These are phyloP conservation scores for Xylaria sp. DNA, from an alignment of 495 filamentous ascomycete genomes.

Conservation along the genomic window DNA sequence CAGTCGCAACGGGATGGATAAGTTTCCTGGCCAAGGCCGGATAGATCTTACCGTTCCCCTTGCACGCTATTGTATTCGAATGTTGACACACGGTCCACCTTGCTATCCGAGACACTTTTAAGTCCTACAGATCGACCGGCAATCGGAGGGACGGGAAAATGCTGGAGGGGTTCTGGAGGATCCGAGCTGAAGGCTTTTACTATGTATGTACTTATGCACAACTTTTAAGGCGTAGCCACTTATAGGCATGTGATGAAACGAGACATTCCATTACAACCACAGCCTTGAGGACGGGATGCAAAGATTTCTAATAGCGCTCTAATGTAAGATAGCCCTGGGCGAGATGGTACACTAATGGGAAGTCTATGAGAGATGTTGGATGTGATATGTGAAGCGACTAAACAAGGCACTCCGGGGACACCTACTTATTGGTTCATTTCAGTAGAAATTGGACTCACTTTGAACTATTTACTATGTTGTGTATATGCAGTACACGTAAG, in stretches of 20 bases:
- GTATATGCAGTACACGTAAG: not conserved
- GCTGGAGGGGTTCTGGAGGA: constrained; percentile 8
- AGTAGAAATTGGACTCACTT: not conserved
- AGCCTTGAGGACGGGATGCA: not conserved
- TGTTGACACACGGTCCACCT: constrained; percentile 22
- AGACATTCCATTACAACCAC: not conserved
- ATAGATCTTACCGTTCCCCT: constrained; percentile 21
- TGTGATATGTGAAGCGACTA: not conserved
- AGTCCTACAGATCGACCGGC: not conserved
- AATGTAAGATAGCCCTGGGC: constrained; percentile 2
- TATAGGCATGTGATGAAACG: constrained; percentile 15
- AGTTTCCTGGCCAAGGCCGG: constrained; percentile 17
- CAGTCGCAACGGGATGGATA: constrained; percentile 1
- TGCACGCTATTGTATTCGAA: constrained; percentile 17
- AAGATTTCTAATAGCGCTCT: constrained; percentile 6
- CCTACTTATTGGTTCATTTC: not conserved
- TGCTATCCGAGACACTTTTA: constrained; percentile 15
- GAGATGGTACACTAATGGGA: constrained; percentile 3
- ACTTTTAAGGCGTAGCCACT: not conserved
- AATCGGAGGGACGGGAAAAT: not conserved
- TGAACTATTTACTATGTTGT: not conserved
- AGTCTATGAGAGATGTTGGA: not conserved
- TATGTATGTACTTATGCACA: not conserved
- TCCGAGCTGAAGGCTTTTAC: not conserved
- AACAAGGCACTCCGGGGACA: not conserved